Evolutionary conservation across 2,329 filamentous ascomycete species (phyloP).

Genomic region (Ascochyta lentis): DNA sequence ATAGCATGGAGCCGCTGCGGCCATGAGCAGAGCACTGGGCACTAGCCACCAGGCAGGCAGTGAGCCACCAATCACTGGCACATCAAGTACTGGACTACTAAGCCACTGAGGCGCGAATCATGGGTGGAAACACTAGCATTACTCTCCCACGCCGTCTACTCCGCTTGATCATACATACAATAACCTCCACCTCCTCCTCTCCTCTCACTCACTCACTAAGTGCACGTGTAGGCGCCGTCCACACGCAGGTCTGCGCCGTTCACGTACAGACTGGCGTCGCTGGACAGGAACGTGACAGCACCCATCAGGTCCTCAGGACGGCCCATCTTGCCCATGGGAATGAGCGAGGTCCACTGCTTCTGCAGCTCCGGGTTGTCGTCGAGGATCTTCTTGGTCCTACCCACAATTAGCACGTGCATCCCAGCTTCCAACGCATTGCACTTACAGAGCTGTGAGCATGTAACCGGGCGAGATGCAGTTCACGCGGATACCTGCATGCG

Average conservation of each 20-base stretch:
- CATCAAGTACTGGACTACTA: too few relatives aligned
- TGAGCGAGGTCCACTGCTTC: constrained; percentile 88
- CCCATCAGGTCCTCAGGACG: constrained; percentile 91
- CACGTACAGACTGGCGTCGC: constrained; percentile 66
- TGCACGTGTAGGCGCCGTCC: constrained; percentile 88
- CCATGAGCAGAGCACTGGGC: neutral
- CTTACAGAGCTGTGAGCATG: constrained; percentile 92
- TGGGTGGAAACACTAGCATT: neutral
- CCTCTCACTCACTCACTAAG: constrained; percentile 49
- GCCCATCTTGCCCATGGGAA: constrained; percentile 94
- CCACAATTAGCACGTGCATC: constrained; percentile 20
- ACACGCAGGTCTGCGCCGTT: constrained; percentile 77
- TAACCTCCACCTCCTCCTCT: too few relatives aligned
- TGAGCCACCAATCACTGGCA: too few relatives aligned
- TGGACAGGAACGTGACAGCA: constrained; percentile 84
- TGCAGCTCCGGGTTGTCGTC: constrained; percentile 91
- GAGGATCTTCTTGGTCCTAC: constrained; percentile 89
- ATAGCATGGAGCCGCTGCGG: constrained; percentile 1
- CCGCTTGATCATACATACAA: neutral
- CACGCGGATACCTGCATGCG: constrained; percentile 82
- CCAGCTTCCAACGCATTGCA: constrained; percentile 12
- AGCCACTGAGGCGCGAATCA: constrained; percentile 4
- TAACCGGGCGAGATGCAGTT: constrained; percentile 97
- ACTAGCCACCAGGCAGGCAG: too few relatives aligned
- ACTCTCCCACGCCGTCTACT: neutral